phyloP scores from a whole-genome alignment of 2,329 filamentous ascomycete species.

The Cladosporium halotolerans region DNA sequence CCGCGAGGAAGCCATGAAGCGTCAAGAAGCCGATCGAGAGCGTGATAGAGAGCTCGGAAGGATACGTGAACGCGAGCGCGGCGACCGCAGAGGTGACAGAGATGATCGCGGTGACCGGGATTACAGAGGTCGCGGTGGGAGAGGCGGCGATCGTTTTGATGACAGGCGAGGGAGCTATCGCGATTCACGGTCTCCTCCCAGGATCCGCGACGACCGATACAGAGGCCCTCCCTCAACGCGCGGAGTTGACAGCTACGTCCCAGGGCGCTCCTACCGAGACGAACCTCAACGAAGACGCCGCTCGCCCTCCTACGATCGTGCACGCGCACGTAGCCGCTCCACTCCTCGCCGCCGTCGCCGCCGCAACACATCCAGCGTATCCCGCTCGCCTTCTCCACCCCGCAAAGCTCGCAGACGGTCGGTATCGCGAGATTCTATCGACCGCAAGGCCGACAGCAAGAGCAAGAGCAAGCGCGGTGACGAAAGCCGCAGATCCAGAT shows the following conservation, averaged over 20 bases:
- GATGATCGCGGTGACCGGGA: constrained; percentile 44
- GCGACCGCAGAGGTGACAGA: constrained; percentile 41
- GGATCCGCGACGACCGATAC: constrained; percentile 42
- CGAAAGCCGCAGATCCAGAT: constrained; percentile 14
- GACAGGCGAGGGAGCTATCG: constrained; percentile 43
- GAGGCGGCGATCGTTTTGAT: constrained; percentile 41
- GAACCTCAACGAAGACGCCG: constrained; percentile 32
- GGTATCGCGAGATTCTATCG: not conserved
- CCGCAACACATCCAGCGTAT: constrained; percentile 4
- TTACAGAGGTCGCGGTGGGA: constrained; percentile 31
- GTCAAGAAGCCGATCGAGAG: constrained; percentile 63
- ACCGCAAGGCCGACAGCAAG: constrained; percentile 5
- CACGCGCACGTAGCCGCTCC: not conserved
- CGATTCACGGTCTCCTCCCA: constrained; percentile 47
- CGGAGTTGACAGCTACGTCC: constrained; percentile 53
- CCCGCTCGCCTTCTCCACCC: constrained; percentile 5
- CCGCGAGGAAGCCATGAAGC: constrained; percentile 65
- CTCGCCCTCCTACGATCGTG: constrained; percentile 20
- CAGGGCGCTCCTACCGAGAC: constrained; percentile 36
- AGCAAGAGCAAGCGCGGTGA: constrained; percentile 7
- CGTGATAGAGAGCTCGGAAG: constrained; percentile 66
- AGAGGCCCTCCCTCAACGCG: constrained; percentile 42
- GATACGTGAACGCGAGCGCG: constrained; percentile 58
- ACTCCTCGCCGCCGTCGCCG: constrained; percentile 1
- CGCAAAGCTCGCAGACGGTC: constrained; percentile 5